These are phyloP conservation scores for Scytalidium lignicola DNA, from an alignment of 2,329 filamentous ascomycete genomes.

Conservation along the genomic window DNA sequence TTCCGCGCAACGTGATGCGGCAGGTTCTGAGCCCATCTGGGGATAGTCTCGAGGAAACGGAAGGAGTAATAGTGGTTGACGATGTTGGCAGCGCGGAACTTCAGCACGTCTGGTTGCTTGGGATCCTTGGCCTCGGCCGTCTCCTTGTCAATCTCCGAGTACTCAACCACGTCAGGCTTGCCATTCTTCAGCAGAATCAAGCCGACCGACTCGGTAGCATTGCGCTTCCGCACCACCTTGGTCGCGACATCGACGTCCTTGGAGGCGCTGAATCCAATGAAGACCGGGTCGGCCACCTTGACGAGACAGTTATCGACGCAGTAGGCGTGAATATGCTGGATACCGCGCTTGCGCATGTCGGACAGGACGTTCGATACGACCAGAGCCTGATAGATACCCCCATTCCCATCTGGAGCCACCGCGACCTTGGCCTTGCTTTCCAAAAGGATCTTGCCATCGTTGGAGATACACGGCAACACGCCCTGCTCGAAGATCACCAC, in stretches of 20 bases:
- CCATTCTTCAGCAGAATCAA: constrained; percentile 93
- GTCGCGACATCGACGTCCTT: constrained; percentile 93
- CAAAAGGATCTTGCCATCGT: constrained; percentile 94
- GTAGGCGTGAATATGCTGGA: constrained; percentile 95
- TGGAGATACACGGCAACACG: constrained; percentile 92
- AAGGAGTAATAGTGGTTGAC: constrained; percentile 99
- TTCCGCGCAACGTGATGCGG: constrained; percentile 96
- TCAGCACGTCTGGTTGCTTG: constrained; percentile 75
- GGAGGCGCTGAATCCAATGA: constrained; percentile 86
- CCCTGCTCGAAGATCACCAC: constrained; percentile 95
- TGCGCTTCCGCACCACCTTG: constrained; percentile 98
- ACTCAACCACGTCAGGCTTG: constrained; percentile 95
- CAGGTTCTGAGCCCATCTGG: constrained; percentile 76
- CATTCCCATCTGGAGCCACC: constrained; percentile 95
- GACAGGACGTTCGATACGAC: constrained; percentile 72
- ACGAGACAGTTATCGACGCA: constrained; percentile 99
- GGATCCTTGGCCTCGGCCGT: constrained; percentile 87
- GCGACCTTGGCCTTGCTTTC: constrained; percentile 87
- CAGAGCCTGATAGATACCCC: constrained; percentile 91
- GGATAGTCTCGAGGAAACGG: constrained; percentile 85
- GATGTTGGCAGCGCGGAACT: constrained; percentile 97
- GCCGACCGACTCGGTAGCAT: constrained; percentile 91
- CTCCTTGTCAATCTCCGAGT: constrained; percentile 88
- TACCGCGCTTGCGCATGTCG: constrained; percentile 83
- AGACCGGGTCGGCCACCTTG: constrained; percentile 93